Evolutionary conservation across 768 basidiomycete genomes (phyloP).

Genomic region (Lactifluus hygrophoroides): DNA sequence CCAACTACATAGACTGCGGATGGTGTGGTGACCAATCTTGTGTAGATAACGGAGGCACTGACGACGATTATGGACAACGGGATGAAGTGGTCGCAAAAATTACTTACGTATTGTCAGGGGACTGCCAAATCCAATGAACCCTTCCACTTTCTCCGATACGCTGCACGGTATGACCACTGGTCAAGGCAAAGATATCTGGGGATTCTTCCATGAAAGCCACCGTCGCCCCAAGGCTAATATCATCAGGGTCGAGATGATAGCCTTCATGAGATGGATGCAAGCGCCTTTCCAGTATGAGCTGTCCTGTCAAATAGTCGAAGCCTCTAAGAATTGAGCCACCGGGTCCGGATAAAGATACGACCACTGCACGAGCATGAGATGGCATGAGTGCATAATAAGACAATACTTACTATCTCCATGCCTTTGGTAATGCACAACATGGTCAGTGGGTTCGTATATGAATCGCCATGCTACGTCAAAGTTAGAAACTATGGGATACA

Average conservation of each 20-base stretch:
- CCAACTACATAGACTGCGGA: conserved; percentile 49
- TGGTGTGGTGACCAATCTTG: conserved; percentile 47
- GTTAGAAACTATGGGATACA: not conserved
- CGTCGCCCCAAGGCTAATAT: conserved; percentile 53
- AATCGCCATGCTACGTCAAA: conserved; percentile 64
- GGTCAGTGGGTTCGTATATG: conserved; percentile 61
- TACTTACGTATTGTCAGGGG: conserved; percentile 56
- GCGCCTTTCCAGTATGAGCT: conserved; percentile 54
- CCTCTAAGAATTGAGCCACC: conserved; percentile 60
- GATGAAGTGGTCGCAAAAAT: not conserved
- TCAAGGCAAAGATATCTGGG: conserved; percentile 42
- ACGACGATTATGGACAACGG: not conserved
- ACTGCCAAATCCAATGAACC: conserved; percentile 63
- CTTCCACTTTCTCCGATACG: conserved; percentile 47
- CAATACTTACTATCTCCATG: conserved; percentile 45
- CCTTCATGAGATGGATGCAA: conserved; percentile 42
- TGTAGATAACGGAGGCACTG: conserved; percentile 59
- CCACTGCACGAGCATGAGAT: conserved; percentile 32
- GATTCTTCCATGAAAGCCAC: conserved; percentile 35
- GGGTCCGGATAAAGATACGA: conserved; percentile 69
- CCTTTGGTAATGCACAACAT: conserved; percentile 54
- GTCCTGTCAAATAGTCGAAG: conserved; percentile 57
- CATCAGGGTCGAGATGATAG: conserved; percentile 41
- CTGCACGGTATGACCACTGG: conserved; percentile 51
- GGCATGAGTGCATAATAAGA: not conserved